These are phyloP conservation scores for Aegilops bicornis DNA, from an alignment of 176 grass and related monocot genomes.

Conservation along the genomic window DNA sequence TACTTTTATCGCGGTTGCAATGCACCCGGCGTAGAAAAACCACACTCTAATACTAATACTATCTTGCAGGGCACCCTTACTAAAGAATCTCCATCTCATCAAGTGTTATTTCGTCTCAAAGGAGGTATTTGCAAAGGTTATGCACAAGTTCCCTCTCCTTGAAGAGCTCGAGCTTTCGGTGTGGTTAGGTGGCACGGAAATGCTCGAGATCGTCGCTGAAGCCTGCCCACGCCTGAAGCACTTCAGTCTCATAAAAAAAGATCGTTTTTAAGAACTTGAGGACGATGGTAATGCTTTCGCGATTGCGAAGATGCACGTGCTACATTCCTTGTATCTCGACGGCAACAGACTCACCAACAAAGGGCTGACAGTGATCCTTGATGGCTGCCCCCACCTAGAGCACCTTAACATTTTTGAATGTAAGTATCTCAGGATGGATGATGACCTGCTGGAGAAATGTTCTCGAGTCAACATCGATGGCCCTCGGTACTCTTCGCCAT, in stretches of 20 bases:
- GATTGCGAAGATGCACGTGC: background rate
- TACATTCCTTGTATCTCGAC: background rate
- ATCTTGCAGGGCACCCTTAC: background rate
- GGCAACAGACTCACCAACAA: background rate
- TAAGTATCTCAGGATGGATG: background rate
- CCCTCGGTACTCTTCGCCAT: background rate
- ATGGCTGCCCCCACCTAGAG: background rate
- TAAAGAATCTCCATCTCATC: background rate
- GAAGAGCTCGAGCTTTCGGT: background rate
- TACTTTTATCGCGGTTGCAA: too few species aligned
- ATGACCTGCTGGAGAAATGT: background rate
- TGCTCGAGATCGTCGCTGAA: background rate
- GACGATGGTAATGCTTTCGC: background rate
- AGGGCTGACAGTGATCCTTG: background rate
- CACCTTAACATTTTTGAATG: background rate
- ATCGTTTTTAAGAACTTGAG: background rate
- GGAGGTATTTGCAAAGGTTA: background rate
- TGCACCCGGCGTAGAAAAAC: too few species aligned
- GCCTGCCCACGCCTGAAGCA: background rate
- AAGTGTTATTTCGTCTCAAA: background rate
- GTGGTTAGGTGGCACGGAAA: background rate
- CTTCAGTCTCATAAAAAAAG: background rate
- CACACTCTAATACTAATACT: too few species aligned
- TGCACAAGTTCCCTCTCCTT: background rate
- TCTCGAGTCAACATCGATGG: background rate